Evolutionary conservation across 2,329 filamentous ascomycete species (phyloP).

Genomic region (Monosporascus sp.): DNA sequence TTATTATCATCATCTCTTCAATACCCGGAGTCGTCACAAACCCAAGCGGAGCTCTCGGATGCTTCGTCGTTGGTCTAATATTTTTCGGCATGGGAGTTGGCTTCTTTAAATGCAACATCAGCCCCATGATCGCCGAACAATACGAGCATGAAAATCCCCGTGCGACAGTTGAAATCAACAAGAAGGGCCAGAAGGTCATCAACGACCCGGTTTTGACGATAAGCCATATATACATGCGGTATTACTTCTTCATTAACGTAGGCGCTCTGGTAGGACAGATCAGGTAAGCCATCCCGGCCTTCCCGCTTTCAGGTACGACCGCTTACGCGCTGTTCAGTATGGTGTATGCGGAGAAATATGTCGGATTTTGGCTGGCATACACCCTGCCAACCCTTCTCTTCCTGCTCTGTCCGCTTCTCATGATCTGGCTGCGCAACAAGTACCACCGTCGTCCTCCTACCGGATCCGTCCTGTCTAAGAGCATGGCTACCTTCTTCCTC

Average conservation of each 20-base stretch:
- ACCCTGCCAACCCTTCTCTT: constrained; percentile 63
- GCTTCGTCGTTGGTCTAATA: constrained; percentile 51
- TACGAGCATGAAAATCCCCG: constrained; percentile 39
- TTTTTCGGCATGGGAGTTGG: constrained; percentile 60
- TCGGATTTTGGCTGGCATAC: constrained; percentile 70
- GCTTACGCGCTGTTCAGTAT: no score
- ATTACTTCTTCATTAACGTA: constrained; percentile 67
- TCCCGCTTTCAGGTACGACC: neutral
- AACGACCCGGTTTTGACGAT: constrained; percentile 54
- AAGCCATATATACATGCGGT: constrained; percentile 55
- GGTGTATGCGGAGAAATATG: constrained; percentile 68
- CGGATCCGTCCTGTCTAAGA: constrained; percentile 66
- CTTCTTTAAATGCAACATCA: constrained; percentile 64
- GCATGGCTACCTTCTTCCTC: constrained; percentile 53
- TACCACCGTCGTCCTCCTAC: constrained; percentile 60
- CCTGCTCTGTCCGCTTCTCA: constrained; percentile 54
- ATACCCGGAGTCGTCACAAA: constrained; percentile 51
- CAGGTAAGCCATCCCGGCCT: constrained; percentile 15
- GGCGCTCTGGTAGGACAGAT: constrained; percentile 58
- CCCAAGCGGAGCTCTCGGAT: constrained; percentile 45
- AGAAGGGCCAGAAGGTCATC: constrained; percentile 53
- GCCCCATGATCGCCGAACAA: constrained; percentile 58
- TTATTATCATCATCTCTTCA: constrained; percentile 54
- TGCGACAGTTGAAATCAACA: constrained; percentile 40
- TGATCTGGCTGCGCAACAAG: constrained; percentile 52